Evolutionary conservation across 2,329 filamentous ascomycete genomes (phyloP), one percentile per base, ranked within the genome.

Genomic region (Ilyonectria sp.): DNA sequence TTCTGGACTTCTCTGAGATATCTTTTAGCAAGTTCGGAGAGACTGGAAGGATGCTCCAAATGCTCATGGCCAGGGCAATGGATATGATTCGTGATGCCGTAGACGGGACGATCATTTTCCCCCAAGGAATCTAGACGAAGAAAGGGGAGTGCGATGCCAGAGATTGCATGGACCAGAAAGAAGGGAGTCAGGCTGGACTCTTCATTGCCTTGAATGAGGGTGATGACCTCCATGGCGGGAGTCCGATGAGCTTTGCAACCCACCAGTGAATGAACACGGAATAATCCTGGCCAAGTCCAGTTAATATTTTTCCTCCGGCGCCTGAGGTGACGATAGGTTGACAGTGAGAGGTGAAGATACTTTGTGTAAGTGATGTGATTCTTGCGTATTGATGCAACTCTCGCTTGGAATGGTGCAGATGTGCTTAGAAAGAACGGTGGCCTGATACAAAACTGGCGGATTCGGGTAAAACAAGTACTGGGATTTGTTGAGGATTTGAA

Each of bases 141-240:
- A 49, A 70, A 75, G 6, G 73, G 73, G 6, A 75, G 67, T 4
- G 71, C 71, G 33, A 72, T 52, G 29, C 72, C 72, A 35, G 72
- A 73, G 31, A 74, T 70, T 37, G 72, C 71, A 37, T 74, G 72
- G 29, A 74, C 58, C 44, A 74, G 57, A 58, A 74, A 72, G 21
- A 74, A 54, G 11, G 72, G 72, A 4, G 69, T 73, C 35, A 70
- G 68, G 19, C 37, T 23, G 5, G 71, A 74, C 23, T 63, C 52
- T 52, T 68, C 68, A 59, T 69, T 58, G 58, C 72, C 70, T 54
- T 74, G 72, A 21, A 74, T 60, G 37, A 69, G 71, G 21, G 70
- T 73, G 35, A 74, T 59, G 62, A 71, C 65, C 23, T 74, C 71
- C 72, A 74, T 74, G 21, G 26, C 44, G 62, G 10, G 21, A 60